A percentile compares a stretch with the other conserved stretches of the same genome.
phyloP scores from a whole-genome alignment of 345 rosid genomes.

The Mallotus nudiflorus region DNA sequence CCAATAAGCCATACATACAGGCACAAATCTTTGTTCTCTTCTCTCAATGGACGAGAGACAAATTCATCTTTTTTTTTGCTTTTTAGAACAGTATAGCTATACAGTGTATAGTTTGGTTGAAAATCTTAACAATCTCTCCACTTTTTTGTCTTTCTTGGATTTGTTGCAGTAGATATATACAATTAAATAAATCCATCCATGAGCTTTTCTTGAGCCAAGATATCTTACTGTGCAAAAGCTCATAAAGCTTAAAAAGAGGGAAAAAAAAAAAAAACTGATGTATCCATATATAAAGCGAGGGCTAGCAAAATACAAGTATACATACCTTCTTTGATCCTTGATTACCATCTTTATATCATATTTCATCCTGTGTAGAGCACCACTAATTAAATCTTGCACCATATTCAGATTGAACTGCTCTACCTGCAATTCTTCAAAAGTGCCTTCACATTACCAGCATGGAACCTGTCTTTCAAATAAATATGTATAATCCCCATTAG shows the following conservation, averaged over 20 bases:
- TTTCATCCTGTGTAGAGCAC: too few species aligned
- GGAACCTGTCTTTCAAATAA: background rate
- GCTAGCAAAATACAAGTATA: too few species aligned
- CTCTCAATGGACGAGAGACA: conserved; percentile 4
- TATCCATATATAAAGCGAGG: too few species aligned
- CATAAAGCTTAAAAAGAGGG: background rate
- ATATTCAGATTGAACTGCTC: background rate
- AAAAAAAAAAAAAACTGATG: too few species aligned
- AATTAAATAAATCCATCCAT: conserved; percentile 8
- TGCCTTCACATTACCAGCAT: background rate
- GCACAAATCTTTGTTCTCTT: conserved; percentile 8
- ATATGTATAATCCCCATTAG: background rate
- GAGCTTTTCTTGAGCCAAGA: conserved; percentile 13
- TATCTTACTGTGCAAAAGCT: background rate
- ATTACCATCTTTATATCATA: too few species aligned
- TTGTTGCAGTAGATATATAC: conserved; percentile 16
- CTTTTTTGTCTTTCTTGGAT: conserved; percentile 40
- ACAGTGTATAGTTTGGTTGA: conserved; percentile 30
- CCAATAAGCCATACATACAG: too few species aligned
- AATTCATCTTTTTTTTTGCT: conserved; percentile 31
- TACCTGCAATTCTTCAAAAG: background rate
- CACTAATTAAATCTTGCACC: background rate
- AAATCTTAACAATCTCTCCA: conserved; percentile 31
- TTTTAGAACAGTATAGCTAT: conserved; percentile 30
- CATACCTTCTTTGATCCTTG: background rate